A percentile compares a stretch with the other conserved stretches of the same genome.
These are phyloP conservation scores for Plenodomus tracheiphilus DNA, from an alignment of 2,329 filamentous ascomycete species.

Conservation along the genomic window DNA sequence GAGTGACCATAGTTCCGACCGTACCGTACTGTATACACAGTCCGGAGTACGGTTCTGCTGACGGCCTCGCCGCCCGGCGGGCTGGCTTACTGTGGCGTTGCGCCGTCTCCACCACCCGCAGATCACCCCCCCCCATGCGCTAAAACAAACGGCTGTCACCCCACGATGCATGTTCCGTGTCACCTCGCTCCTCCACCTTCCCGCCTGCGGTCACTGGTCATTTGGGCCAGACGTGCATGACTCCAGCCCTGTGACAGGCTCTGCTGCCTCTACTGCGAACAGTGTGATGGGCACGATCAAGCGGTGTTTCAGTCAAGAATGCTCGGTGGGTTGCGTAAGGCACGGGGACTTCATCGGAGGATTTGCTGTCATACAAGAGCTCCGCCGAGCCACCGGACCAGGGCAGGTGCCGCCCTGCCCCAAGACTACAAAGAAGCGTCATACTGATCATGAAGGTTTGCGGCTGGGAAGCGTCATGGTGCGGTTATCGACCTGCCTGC, in stretches of 20 bases:
- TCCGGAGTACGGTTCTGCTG: neutral
- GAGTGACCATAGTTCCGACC: no score
- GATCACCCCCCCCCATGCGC: constrained; percentile 20
- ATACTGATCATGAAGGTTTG: no score
- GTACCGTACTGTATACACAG: neutral
- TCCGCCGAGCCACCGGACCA: neutral
- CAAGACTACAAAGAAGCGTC: neutral
- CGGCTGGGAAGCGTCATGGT: neutral
- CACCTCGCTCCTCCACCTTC: constrained; percentile 20
- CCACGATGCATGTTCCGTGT: constrained; percentile 31
- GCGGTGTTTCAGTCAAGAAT: neutral
- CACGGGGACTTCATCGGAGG: neutral
- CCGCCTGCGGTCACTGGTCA: constrained; percentile 10
- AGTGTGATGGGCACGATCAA: neutral
- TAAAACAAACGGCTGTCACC: constrained; percentile 43
- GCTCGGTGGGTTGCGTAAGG: neutral
- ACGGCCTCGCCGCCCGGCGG: constrained; percentile 11
- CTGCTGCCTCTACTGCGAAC: neutral
- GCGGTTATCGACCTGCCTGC: neutral
- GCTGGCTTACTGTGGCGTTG: constrained; percentile 3
- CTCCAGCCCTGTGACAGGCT: constrained; percentile 7
- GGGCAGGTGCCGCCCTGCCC: constrained; percentile 4
- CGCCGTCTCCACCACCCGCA: constrained; percentile 18
- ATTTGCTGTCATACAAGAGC: neutral
- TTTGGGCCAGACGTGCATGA: constrained; percentile 13